These are phyloP conservation scores for Blastobotrys mokoenaii DNA, from an alignment of 805 yeast species.

Conservation along the genomic window DNA sequence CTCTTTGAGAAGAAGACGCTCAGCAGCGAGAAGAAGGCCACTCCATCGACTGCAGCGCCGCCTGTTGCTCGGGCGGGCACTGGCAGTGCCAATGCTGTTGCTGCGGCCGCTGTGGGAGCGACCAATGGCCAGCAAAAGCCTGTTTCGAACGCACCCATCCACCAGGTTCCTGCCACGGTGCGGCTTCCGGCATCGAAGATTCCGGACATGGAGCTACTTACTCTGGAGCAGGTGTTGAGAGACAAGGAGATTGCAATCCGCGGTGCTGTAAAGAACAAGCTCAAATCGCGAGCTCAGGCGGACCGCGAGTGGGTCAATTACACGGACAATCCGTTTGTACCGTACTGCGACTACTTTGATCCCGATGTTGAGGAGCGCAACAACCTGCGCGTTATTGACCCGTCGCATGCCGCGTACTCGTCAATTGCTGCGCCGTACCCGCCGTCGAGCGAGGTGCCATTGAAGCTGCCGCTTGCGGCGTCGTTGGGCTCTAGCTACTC, in stretches of 20 bases:
- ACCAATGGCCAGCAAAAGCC: neutral
- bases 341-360: constrained; percentile 62
- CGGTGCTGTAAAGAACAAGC: constrained; percentile 77
- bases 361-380: constrained; percentile 29
- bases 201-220: constrained; percentile 83
- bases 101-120: constrained; percentile 3
- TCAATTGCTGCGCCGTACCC: constrained; percentile 47
- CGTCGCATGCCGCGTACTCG: constrained; percentile 67
- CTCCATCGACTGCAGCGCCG: constrained; percentile 10
- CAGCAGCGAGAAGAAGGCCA: constrained; percentile 9
- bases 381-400: constrained; percentile 36
- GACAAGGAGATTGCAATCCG: constrained; percentile 73
- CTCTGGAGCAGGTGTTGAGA: constrained; percentile 64
- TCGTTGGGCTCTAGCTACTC: constrained; percentile 22
- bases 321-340: constrained; percentile 81
- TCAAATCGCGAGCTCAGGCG: constrained; percentile 56
- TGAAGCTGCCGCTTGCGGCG: constrained; percentile 22
- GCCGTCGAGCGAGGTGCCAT: constrained; percentile 35
- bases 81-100: constrained; percentile 7
- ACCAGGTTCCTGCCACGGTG: constrained; percentile 57
- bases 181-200: constrained; percentile 83
- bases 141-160: constrained; percentile 5
- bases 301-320: constrained; percentile 69
- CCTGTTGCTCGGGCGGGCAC: neutral
- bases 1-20: constrained; percentile 7